These are phyloP conservation scores for Aspergillus aculeatinus DNA, from an alignment of 2,329 filamentous ascomycete genomes.

Conservation along the genomic window DNA sequence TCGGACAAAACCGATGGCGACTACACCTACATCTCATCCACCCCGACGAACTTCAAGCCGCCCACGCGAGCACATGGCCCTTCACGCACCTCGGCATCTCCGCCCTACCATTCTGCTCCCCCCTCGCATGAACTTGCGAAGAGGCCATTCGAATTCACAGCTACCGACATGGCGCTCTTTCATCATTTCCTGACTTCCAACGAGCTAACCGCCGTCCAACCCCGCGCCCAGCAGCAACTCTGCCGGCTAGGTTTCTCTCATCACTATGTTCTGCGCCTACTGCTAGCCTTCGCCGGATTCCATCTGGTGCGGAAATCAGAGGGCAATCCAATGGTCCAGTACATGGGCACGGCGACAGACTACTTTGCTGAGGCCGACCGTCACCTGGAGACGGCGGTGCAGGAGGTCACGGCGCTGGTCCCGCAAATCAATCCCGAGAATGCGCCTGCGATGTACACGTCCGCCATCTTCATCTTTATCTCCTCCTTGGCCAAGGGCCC, in stretches of 20 bases:
- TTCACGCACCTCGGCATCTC: neutral
- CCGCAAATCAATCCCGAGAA: conserved; percentile 4
- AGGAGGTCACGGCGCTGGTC: conserved; percentile 6
- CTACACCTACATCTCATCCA: conserved; percentile 11
- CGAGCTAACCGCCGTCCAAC: conserved; percentile 6
- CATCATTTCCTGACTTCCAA: conserved; percentile 14
- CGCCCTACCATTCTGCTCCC: no score
- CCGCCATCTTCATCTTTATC: conserved; percentile 12
- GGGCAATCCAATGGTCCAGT: neutral
- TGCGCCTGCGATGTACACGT: conserved; percentile 8
- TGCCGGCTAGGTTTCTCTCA: conserved; percentile 10
- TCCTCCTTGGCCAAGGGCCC: conserved; percentile 12
- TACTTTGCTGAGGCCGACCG: conserved; percentile 12
- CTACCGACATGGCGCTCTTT: conserved; percentile 17
- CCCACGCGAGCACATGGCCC: conserved; percentile 7
- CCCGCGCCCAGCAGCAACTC: conserved; percentile 2
- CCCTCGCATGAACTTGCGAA: neutral
- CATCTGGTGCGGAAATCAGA: conserved; percentile 6
- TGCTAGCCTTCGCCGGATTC: conserved; percentile 16
- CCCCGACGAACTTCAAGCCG: conserved; percentile 7
- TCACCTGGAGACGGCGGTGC: conserved; percentile 11
- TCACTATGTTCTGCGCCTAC: conserved; percentile 15
- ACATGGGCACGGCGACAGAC: neutral
- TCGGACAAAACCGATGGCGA: neutral
- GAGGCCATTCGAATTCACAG: conserved; percentile 15